Evolutionary conservation across 73 alveolate genomes (phyloP).

Genomic region (Paramecium biaurelia): DNA sequence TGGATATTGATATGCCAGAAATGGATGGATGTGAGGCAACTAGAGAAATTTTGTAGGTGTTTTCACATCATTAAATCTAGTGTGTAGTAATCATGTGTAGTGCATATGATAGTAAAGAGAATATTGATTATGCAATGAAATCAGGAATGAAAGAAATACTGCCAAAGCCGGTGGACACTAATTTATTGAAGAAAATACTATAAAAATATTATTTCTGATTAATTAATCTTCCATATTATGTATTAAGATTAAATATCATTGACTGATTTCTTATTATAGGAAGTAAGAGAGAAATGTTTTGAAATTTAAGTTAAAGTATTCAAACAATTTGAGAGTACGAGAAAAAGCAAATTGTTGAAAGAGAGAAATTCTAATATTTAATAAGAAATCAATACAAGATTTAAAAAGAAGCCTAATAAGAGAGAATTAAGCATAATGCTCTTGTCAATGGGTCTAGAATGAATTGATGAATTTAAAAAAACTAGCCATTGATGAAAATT

Average conservation of each 20-base stretch:
- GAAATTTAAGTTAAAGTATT: constrained; percentile 57
- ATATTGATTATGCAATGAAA: constrained; percentile 22
- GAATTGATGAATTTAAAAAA: constrained; percentile 53
- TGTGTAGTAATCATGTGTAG: constrained; percentile 24
- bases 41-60: not conserved
- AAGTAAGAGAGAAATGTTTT: constrained; percentile 57
- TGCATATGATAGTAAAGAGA: constrained; percentile 46
- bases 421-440: constrained; percentile 45
- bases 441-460: constrained; percentile 19
- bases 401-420: constrained; percentile 16
- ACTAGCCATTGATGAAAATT: constrained; percentile 53
- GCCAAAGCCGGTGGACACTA: not conserved
- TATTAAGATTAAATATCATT: constrained; percentile 12
- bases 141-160: not conserved
- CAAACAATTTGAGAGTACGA: constrained; percentile 45
- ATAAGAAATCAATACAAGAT: not conserved
- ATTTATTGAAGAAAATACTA: not conserved
- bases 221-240: not conserved
- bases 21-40: constrained; percentile 51
- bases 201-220: constrained; percentile 21
- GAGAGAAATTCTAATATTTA: not conserved
- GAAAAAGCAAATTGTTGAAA: constrained; percentile 47
- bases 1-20: constrained; percentile 47
- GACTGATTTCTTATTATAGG: constrained; percentile 26
- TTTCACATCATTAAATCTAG: not conserved